Evolutionary conservation across 129 eudicot genomes (phyloP), one percentile per base, ranked within the genome.

Genomic region (Centrapalus pauciflorus): DNA sequence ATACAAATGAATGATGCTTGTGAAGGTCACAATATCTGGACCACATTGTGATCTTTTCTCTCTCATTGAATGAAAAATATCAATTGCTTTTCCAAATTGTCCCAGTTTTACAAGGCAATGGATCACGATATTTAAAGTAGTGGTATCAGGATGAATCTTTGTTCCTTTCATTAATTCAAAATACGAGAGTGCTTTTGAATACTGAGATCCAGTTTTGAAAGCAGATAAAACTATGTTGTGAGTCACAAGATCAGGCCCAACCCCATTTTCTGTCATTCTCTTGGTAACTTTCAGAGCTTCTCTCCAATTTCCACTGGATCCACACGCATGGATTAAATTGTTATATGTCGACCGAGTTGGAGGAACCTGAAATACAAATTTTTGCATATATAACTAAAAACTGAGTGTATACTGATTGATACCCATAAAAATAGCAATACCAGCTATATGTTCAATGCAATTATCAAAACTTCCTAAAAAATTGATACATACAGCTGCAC

Each of bases 211-310:
- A 13, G 73, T 86, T 80, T 93, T 93, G 55, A 77, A 89, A 56
- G 99, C 96, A 21, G 99, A 93, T 49, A 93, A 67, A 75, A 93
- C 76, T 33, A 86, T 89, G 57, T 93, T 93, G 86, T 93, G 99
- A 59, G 99, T 93, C 51, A 88, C 95, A 50, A 93, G 85, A 76
- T 93, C 99, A 33, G 99, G 99, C 66, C 99, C 99, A 49, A 89
- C 92, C 55, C 99, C 96, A 28, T 88, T 93, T 57, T 93, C 99
- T 45, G 99, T 93, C 99, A 93, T 93, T 60, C 65, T 81, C 65
- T 89, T 93, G 77, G 85, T 84, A 66, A 93, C 80, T 61, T 78
- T 89, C 29, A 93, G 77, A 66, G 96, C 99, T 77, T 93, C 96
- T 76, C 72, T 86, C 99, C 99, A 93, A 72, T 93, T 93, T 60